Evolutionary conservation across 2,329 filamentous ascomycete genomes (phyloP).

Genomic region (Trichoderma sp.): DNA sequence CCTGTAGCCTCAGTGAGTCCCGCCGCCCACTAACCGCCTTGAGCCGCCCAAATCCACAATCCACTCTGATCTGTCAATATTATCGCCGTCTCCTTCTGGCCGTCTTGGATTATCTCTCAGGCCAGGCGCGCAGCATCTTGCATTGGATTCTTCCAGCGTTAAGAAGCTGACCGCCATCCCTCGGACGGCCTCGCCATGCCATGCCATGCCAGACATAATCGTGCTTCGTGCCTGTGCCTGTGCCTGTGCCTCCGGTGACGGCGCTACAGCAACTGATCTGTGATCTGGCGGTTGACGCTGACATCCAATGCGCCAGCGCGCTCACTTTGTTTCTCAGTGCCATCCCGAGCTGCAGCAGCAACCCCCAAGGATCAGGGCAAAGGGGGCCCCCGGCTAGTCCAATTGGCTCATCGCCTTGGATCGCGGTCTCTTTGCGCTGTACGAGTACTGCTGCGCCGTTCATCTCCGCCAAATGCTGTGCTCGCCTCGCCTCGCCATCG

Average conservation of each 20-base stretch:
- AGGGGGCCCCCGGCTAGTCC: background rate
- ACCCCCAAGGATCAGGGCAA: background rate
- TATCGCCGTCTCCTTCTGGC: background rate
- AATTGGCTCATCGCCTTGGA: background rate
- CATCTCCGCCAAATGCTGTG: background rate
- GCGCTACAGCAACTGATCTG: background rate
- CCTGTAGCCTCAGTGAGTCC: background rate
- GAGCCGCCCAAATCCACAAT: background rate
- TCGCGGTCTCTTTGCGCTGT: background rate
- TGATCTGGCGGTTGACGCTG: slow-evolving; percentile 14
- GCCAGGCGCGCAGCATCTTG: slow-evolving; percentile 15
- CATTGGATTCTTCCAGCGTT: background rate
- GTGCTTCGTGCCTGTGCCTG: background rate
- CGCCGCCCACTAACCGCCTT: slow-evolving; percentile 9
- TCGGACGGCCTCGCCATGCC: background rate
- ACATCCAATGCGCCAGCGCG: background rate
- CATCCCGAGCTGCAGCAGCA: slow-evolving; percentile 3
- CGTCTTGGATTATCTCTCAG: background rate
- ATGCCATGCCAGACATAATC: slow-evolving; percentile 2
- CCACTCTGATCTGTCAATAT: slow-evolving; percentile 15
- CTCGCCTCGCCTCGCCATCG: background rate
- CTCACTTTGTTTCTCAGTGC: background rate
- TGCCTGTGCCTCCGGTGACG: background rate
- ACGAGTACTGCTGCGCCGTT: background rate
- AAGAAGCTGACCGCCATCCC: slow-evolving; percentile 4